Percentiles rank a stretch among this genome's conserved stretches.
Evolutionary conservation across 2,329 filamentous ascomycete genomes (phyloP).

Genomic region (Thelonectria discophora): DNA sequence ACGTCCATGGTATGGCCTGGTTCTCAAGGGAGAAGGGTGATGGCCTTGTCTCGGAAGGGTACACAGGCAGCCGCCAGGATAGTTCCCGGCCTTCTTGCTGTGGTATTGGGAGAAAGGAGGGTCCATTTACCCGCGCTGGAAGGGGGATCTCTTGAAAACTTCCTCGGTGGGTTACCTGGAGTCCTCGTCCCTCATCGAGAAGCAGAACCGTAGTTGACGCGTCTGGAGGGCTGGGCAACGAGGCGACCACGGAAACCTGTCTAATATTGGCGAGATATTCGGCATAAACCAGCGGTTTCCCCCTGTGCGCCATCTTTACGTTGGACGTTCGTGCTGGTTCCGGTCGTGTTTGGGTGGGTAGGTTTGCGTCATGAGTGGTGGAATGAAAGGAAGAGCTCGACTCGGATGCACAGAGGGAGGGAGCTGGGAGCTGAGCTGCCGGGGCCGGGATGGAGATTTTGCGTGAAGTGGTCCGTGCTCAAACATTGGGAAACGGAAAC

Average conservation of each 20-base stretch:
- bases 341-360: background rate
- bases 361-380: background rate
- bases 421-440: background rate
- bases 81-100: constrained; percentile 47
- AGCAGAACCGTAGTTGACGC: constrained; percentile 55
- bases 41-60: constrained; percentile 35
- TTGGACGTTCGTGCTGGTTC: background rate
- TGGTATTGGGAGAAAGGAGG: constrained; percentile 50
- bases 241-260: constrained; percentile 67
- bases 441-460: constrained; percentile 19
- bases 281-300: constrained; percentile 62
- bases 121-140: constrained; percentile 52
- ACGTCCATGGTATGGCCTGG: constrained; percentile 64
- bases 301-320: constrained; percentile 29
- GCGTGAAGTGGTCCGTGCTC: constrained; percentile 31
- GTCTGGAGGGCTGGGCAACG: constrained; percentile 56
- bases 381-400: too few relatives aligned
- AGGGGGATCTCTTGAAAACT: constrained; percentile 49
- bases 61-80: constrained; percentile 64
- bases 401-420: background rate
- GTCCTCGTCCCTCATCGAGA: constrained; percentile 53
- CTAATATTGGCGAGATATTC: constrained; percentile 72
- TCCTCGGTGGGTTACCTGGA: constrained; percentile 60
- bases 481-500: constrained; percentile 23
- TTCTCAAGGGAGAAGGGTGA: constrained; percentile 46